Base-by-base conservation (phyloP, 305 asterid genomes). In the Fraxinus dipetala region DNA sequence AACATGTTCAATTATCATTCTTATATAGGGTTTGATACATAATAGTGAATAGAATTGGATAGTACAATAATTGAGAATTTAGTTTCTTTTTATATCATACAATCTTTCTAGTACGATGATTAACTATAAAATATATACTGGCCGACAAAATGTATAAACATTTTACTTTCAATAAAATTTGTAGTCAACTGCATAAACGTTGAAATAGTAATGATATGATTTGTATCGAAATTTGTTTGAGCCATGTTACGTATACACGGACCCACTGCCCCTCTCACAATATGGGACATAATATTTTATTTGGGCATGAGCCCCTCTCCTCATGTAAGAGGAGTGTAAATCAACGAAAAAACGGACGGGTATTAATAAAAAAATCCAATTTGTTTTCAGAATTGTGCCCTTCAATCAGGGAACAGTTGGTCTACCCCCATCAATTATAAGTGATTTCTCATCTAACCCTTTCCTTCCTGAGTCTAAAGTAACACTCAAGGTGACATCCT, bases 351-450 rank as follows among this genome's bases (percentile, higher is more conserved):
- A 26, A 26, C 28, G 28, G 28, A 1, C 28, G 28, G 1, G 28
- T 26, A 26, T 1, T 0, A 26, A 26, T 26, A 26, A 1, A 26
- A 26, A 26, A 26, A 26, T 26, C 28, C 28, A 26, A 35, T 35
- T 35, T 35, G 1, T 35, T 35, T 35, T 45, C 6, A 45, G 56
- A 45, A 45, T 45, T 26, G 14, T 38, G 76, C 30, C 56, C 14
- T 69, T 63, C 63, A 79, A 61, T 79, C 69, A 48, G 35, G 77
- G 69, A 8, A 81, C 61, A 72, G 63, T 36, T 40, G 75, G 81
- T 35, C 73, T 28, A 20, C 24, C 56, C 77, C 80, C 5, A 59
- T 77, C 75, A 36, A 24, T 74, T 78, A 16, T 30, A 56, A 75
- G 75, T 22, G 75, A 13, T 56, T 51, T 65, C 43, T 67, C 51